Evolutionary conservation across 1,139 yeast species (phyloP).

Genomic region (Blastobotrys ciferrii): DNA sequence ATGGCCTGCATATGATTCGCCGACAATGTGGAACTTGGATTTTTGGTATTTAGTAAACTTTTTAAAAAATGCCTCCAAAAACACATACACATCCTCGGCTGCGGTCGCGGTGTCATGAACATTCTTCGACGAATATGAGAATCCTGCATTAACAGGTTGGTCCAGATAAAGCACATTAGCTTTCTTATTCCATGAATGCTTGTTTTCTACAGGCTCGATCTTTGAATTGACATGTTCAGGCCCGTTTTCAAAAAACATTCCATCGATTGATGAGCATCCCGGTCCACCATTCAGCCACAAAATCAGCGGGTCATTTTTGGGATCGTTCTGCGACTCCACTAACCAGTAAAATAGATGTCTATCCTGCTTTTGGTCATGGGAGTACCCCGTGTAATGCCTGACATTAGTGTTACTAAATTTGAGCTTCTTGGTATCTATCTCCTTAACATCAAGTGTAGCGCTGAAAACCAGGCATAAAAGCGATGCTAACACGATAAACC

Average conservation of each 20-base stretch:
- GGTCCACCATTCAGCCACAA: slow-evolving; percentile 75
- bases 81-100: slow-evolving; percentile 89
- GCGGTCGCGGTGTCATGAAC: slow-evolving; percentile 57
- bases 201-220: slow-evolving; percentile 52
- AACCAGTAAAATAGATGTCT: slow-evolving; percentile 82
- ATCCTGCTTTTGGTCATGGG: slow-evolving; percentile 67
- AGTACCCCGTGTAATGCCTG: slow-evolving; percentile 62
- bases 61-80: slow-evolving; percentile 83
- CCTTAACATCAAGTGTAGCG: neutral
- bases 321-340: slow-evolving; percentile 67
- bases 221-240: slow-evolving; percentile 35
- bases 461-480: neutral
- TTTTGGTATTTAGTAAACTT: slow-evolving; percentile 81
- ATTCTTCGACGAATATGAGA: slow-evolving; percentile 25
- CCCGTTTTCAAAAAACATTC: slow-evolving; percentile 26
- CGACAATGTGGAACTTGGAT: slow-evolving; percentile 87
- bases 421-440: neutral
- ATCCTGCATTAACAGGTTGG: slow-evolving; percentile 76
- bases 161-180: slow-evolving; percentile 69
- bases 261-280: slow-evolving; percentile 62
- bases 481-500: neutral
- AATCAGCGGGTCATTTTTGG: slow-evolving; percentile 57
- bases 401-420: slow-evolving; percentile 18
- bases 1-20: slow-evolving; percentile 97
- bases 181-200: slow-evolving; percentile 66